phyloP scores from a whole-genome alignment of 805 yeast genomes.

The Kuraishia borneana region DNA sequence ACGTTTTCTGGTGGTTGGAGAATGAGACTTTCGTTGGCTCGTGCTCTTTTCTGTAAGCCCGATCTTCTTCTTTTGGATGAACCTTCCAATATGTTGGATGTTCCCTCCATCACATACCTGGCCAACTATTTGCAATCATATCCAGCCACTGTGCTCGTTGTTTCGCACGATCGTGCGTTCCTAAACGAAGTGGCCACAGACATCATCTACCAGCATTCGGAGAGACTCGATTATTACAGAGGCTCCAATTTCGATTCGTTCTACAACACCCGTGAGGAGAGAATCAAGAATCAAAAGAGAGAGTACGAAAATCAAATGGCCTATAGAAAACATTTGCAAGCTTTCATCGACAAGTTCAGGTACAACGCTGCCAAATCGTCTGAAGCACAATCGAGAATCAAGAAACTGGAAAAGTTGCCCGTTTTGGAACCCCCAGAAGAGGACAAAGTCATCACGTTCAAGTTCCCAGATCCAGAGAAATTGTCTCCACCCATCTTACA shows the following conservation, averaged over 20 bases:
- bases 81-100: conserved; percentile 99
- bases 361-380: conserved; percentile 96
- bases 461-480: conserved; percentile 91
- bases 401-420: conserved; percentile 91
- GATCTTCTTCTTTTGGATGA: conserved; percentile 90
- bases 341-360: conserved; percentile 90
- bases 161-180: conserved; percentile 96
- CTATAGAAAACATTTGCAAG: conserved; percentile 84
- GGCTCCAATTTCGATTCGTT: conserved; percentile 91
- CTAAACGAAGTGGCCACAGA: conserved; percentile 97
- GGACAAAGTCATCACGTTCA: conserved; percentile 74
- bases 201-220: conserved; percentile 95
- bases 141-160: conserved; percentile 88
- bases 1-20: conserved; percentile 99
- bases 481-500: conserved; percentile 91
- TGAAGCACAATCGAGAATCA: conserved; percentile 97
- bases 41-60: conserved; percentile 96
- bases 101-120: conserved; percentile 91
- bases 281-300: conserved; percentile 83
- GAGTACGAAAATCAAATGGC: conserved; percentile 99
- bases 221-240: conserved; percentile 89
- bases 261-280: conserved; percentile 89
- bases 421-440: conserved; percentile 89
- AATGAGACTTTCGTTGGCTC: conserved; percentile 96
- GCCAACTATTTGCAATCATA: conserved; percentile 85